phyloP scores from a whole-genome alignment of 1,139 yeast species.

The Suhomyces atakaporum region DNA sequence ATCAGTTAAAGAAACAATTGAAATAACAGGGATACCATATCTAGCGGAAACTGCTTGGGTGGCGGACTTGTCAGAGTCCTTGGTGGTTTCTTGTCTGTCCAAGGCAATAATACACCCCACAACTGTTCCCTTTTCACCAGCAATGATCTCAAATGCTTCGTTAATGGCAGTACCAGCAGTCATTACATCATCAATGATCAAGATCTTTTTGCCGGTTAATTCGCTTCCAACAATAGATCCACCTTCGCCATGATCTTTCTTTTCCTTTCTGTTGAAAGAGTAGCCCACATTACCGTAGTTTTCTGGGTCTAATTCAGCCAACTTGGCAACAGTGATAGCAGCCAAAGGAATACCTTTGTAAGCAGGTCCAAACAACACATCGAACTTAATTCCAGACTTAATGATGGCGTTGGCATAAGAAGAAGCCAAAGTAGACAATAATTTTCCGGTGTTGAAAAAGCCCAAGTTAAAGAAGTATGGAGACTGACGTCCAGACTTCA shows the following conservation, averaged over 20 bases:
- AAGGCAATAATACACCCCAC: slow-evolving; percentile 88
- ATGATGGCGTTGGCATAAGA: slow-evolving; percentile 90
- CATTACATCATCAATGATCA: slow-evolving; percentile 95
- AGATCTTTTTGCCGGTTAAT: slow-evolving; percentile 66
- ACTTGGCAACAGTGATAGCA: slow-evolving; percentile 87
- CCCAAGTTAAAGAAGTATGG: slow-evolving; percentile 98
- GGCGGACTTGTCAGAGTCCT: slow-evolving; percentile 69
- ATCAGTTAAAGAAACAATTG: slow-evolving; percentile 76
- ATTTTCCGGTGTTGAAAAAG: slow-evolving; percentile 76
- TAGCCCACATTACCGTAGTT: slow-evolving; percentile 67
- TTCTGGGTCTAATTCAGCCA: slow-evolving; percentile 86
- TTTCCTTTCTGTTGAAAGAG: slow-evolving; percentile 85
- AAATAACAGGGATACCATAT: slow-evolving; percentile 78
- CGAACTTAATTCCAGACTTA: slow-evolving; percentile 78
- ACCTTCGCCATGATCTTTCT: slow-evolving; percentile 98
- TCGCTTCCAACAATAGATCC: slow-evolving; percentile 89
- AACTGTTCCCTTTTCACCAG: slow-evolving; percentile 66
- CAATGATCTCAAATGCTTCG: slow-evolving; percentile 85
- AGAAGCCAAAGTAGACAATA: slow-evolving; percentile 75
- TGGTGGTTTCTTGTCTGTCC: slow-evolving; percentile 90
- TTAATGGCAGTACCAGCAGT: slow-evolving; percentile 98
- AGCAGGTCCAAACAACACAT: slow-evolving; percentile 94
- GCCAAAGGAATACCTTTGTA: slow-evolving; percentile 97
- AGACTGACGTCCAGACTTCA: slow-evolving; percentile 90
- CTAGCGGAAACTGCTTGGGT: slow-evolving; percentile 75